Percentiles rank a stretch among this genome's conserved stretches.
Evolutionary conservation across 1,284 basidiomycete genomes (phyloP).

Genomic region (Apiotrichum siamense): DNA sequence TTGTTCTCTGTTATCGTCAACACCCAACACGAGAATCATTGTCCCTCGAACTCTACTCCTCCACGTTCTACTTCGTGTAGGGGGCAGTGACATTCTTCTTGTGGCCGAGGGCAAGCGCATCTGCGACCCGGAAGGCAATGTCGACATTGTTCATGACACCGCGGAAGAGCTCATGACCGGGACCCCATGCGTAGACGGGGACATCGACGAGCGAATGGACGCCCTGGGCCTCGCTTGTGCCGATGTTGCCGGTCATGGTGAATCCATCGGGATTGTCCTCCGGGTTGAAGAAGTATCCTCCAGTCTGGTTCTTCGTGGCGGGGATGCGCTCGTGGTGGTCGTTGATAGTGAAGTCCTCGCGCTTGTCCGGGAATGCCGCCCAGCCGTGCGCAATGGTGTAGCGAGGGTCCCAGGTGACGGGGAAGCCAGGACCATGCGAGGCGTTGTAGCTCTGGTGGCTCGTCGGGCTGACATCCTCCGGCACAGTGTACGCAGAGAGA

Average conservation of each 20-base stretch:
- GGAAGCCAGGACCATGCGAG: slow-evolving; percentile 44
- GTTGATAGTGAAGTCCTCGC: slow-evolving; percentile 38
- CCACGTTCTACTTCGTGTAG: slow-evolving; percentile 42
- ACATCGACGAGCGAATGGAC: slow-evolving; percentile 47
- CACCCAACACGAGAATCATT: slow-evolving; percentile 47
- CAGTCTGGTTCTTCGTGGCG: slow-evolving; percentile 23
- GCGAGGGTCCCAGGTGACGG: slow-evolving; percentile 47
- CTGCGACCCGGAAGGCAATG: slow-evolving; percentile 44
- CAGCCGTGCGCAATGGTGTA: slow-evolving; percentile 46
- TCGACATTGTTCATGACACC: slow-evolving; percentile 42
- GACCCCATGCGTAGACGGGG: slow-evolving; percentile 46
- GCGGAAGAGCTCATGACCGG: slow-evolving; percentile 44
- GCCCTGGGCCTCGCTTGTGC: slow-evolving; percentile 34
- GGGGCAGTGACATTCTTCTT: slow-evolving; percentile 27
- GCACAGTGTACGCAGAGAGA: slow-evolving; percentile 41
- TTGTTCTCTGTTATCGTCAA: slow-evolving; percentile 46
- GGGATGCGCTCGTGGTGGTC: slow-evolving; percentile 38
- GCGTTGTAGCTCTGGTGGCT: slow-evolving; percentile 36
- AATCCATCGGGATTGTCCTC: slow-evolving; percentile 43
- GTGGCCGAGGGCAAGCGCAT: slow-evolving; percentile 41
- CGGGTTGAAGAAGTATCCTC: slow-evolving; percentile 43
- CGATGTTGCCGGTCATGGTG: slow-evolving; percentile 45
- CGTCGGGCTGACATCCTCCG: slow-evolving; percentile 27
- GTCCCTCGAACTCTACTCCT: no score
- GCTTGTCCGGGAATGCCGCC: slow-evolving; percentile 42